Conservation (phyloP, 495 filamentous ascomycete species). For the Tetracladium setigerum region DNA sequence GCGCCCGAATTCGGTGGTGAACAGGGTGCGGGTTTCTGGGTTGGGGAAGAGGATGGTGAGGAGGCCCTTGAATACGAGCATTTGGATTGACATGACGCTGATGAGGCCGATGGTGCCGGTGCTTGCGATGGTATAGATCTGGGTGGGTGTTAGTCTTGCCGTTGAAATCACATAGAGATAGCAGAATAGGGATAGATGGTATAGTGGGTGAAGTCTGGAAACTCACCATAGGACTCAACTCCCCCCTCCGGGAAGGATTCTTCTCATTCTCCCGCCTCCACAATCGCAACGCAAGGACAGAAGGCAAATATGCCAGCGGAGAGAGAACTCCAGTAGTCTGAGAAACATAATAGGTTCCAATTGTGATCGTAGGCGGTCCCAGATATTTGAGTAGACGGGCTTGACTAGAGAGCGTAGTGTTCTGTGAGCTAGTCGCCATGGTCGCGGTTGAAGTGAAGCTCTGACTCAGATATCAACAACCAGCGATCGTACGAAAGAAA, state of each 20-base stretch:
- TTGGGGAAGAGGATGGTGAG: constrained; percentile 6
- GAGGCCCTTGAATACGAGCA: not conserved
- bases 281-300: not conserved
- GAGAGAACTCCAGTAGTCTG: constrained; percentile 7
- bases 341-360: constrained; percentile 6
- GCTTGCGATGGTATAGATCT: constrained; percentile 11
- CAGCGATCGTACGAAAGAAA: no score
- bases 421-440: not conserved
- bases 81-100: constrained; percentile 10
- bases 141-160: constrained; percentile 5
- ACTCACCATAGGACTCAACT: constrained; percentile 5
- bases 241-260: not conserved
- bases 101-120: constrained; percentile 12
- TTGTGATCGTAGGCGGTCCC: constrained; percentile 5
- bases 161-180: not conserved
- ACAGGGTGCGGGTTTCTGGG: not conserved
- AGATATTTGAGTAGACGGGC: constrained; percentile 8
- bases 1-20: constrained; percentile 5
- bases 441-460: no score
- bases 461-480: no score
- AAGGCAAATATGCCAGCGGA: constrained; percentile 10
- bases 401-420: constrained; percentile 7
- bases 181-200: no score
- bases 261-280: not conserved
- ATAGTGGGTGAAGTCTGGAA: no score